Conservation (phyloP, 2,329 filamentous ascomycete species). For the Arthrobotrys megalospora region DNA sequence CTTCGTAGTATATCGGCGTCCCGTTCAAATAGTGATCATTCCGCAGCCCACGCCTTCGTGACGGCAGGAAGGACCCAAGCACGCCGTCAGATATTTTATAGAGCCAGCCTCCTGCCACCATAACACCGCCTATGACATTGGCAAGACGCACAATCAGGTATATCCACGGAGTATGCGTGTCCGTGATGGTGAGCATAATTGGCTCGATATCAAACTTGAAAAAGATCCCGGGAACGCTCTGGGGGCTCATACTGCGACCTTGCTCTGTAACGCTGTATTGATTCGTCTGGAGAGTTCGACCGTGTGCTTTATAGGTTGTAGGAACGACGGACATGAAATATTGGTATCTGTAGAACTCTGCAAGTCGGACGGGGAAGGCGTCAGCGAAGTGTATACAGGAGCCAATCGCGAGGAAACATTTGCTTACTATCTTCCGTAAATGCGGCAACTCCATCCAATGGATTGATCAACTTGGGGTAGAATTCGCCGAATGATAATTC, state of each 20-base stretch:
- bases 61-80: constrained; percentile 65
- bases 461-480: constrained; percentile 93
- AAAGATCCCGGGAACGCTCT: constrained; percentile 87
- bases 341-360: constrained; percentile 95
- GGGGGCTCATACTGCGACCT: constrained; percentile 78
- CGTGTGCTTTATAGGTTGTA: constrained; percentile 84
- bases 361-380: constrained; percentile 63
- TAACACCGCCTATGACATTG: constrained; percentile 89
- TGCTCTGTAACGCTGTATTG: constrained; percentile 98
- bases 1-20: constrained; percentile 58
- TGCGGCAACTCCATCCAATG: constrained; percentile 91
- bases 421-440: constrained; percentile 70
- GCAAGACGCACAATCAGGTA: constrained; percentile 84
- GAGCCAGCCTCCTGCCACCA: constrained; percentile 94
- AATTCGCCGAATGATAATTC: constrained; percentile 98
- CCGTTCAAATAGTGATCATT: constrained; percentile 59
- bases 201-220: constrained; percentile 99
- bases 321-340: constrained; percentile 97
- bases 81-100: constrained; percentile 88
- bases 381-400: not conserved
- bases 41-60: constrained; percentile 45
- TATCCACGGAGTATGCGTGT: constrained; percentile 82
- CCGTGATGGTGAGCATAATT: constrained; percentile 86
- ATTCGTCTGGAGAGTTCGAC: constrained; percentile 85
- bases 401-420: not conserved